Base-by-base conservation (phyloP, 257 asterid species). In the Rehmannia glutinosa region DNA sequence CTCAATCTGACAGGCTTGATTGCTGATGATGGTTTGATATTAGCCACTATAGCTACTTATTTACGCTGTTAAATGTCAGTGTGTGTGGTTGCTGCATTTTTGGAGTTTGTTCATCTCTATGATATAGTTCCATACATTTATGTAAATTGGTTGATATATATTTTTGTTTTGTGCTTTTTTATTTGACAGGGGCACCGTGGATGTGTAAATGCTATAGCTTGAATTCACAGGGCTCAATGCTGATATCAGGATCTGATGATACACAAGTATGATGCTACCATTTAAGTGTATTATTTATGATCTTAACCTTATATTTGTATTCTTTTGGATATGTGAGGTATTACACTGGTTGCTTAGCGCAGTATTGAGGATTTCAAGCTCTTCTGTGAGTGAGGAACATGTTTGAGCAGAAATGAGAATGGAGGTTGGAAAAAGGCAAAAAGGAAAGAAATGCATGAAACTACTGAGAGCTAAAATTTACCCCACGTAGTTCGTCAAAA, bases 171-270 rank as follows among this genome's bases (percentile, higher is more conserved):
- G 21, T 35, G 1, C 12, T 72, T 65, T 55, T 16, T 74, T 52
- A 36, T 68, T 42, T 75, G 55, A 60, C 87, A 94, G 99, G 99
- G 96, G 68, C 99, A 94, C 80, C 86, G 62, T 63, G 91, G 99
- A 57, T 94, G 99, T 73, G 98, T 94, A 57, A 94, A 94, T 84
- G 72, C 97, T 19, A 73, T 94, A 71, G 84, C 99, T 70, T 94
- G 99, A 94, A 94, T 70, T 81, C 97, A 32, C 76, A 75, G 54
- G 98, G 98, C 74, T 89, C 98, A 13, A 76, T 94, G 71, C 74
- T 94, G 82, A 66, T 94, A 71, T 91, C 99, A 72, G 99, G 99
- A 72, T 94, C 99, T 45, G 99, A 94, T 81, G 99, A 94, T 77
- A 86, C 96, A 59, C 82, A 62, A 25, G 96, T 94, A 87, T 81